These are phyloP conservation scores for Euphorbia schlechtendalii DNA, from an alignment of 441 rosid species.

Conservation along the genomic window DNA sequence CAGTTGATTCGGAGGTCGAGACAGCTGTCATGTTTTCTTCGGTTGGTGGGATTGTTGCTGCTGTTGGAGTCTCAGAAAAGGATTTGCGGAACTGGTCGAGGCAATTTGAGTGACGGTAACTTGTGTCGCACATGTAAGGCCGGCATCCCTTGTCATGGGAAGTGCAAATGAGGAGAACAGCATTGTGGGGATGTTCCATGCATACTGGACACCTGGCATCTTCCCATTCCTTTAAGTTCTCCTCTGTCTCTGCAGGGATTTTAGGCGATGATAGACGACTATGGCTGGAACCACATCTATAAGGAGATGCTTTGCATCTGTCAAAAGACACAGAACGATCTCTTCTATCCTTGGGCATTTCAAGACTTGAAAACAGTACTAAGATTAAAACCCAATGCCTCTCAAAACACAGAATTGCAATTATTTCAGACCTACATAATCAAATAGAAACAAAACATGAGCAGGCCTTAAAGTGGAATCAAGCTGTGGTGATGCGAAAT, in stretches of 20 bases:
- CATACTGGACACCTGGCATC: conserved; percentile 79
- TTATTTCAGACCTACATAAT: conserved; percentile 14
- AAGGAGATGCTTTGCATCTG: conserved; percentile 49
- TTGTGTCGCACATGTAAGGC: conserved; percentile 78
- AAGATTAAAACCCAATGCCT: conserved; percentile 15
- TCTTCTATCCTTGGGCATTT: conserved; percentile 73
- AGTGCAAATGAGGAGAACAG: conserved; percentile 63
- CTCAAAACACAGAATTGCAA: conserved; percentile 20
- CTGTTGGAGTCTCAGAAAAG: conserved; percentile 41
- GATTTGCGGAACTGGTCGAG: conserved; percentile 77
- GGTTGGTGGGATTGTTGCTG: conserved; percentile 29
- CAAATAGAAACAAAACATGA: conserved; percentile 9
- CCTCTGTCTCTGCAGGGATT: conserved; percentile 35
- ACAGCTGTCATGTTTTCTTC: conserved; percentile 26
- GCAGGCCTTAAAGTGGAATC: not conserved
- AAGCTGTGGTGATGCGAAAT: not conserved
- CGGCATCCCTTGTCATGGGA: conserved; percentile 76
- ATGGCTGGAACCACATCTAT: conserved; percentile 39
- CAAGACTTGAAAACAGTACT: conserved; percentile 18
- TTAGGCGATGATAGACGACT: conserved; percentile 29
- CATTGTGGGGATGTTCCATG: conserved; percentile 87
- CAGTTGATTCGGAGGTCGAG: no score
- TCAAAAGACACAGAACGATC: conserved; percentile 51
- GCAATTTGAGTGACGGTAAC: conserved; percentile 77
- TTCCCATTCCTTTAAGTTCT: conserved; percentile 58